Evolutionary conservation across 2,329 filamentous ascomycete genomes (phyloP), one percentile per base, ranked within the genome.

Genomic region (Talaromyces piceae): DNA sequence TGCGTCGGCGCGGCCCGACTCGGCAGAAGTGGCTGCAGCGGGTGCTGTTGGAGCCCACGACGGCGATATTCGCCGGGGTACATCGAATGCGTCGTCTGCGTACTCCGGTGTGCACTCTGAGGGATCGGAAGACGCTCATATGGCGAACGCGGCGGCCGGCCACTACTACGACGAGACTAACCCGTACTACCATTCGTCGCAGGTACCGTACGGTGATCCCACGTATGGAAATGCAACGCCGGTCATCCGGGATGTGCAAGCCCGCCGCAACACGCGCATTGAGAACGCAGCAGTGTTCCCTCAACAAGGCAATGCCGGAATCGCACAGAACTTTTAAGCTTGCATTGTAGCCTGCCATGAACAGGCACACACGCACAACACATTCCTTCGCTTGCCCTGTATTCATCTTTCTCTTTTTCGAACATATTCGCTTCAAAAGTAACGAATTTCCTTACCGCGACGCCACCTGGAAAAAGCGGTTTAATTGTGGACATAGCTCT

Each of bases 71-170:
- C 88, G 87, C 58, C 86, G 93, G 49, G 93, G 93, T 1, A 84
- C 89, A 2, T 97, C 91, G 5, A 97, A 97, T 63, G 93, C 93
- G 5, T 98, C 93, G 0, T 97, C 93, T 0, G 91, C 88, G 1
- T 98, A 97, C 73, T 96, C 91, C 11, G 87, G 83, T 6, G 84
- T 82, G 41, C 82, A 81, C 54, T 96, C 91, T 0, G 81, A 84
- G 55, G 70, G 73, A 18, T 83, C 80, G 12, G 77, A 75, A 18
- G 79, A 82, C 41, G 74, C 73, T 50, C 73, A 75, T 30, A 70
- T 78, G 62, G 72, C 72, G 12, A 66, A 63, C 16, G 66, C 61
- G 3, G 68, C 71, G 55, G 72, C 74, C 50, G 67, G 72, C 22
- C 73, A 76, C 41, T 78, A 77, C 63, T 79, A 79, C 58, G 71